Conservation (phyloP, 805 yeast species). For the Saccharomycopsis sp. region DNA sequence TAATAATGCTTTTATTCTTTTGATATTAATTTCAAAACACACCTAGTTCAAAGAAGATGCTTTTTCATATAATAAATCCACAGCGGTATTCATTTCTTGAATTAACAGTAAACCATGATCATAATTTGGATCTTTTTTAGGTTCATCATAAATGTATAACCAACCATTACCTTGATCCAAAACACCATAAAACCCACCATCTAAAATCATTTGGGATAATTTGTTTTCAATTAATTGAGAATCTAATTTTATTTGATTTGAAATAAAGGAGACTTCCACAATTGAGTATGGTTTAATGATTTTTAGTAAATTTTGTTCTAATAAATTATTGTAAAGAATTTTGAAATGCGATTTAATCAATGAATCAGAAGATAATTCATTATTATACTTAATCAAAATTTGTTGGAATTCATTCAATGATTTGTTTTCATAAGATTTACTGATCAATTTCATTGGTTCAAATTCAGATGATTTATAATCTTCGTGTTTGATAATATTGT, state of each 20-base stretch:
- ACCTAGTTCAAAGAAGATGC: constrained; percentile 77
- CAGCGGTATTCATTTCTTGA: constrained; percentile 77
- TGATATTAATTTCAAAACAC: no score
- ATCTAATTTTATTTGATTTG: constrained; percentile 81
- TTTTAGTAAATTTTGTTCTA: constrained; percentile 88
- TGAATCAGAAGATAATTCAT: constrained; percentile 74
- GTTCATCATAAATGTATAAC: constrained; percentile 85
- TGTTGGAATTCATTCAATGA: constrained; percentile 84
- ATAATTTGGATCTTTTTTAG: constrained; percentile 79
- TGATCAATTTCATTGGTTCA: constrained; percentile 44
- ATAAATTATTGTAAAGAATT: constrained; percentile 82
- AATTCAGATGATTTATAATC: constrained; percentile 36
- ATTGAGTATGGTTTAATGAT: constrained; percentile 94
- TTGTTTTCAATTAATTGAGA: constrained; percentile 87
- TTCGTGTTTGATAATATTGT: constrained; percentile 43
- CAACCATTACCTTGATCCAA: constrained; percentile 98
- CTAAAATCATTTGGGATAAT: constrained; percentile 91
- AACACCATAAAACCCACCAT: constrained; percentile 91
- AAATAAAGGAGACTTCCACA: constrained; percentile 86
- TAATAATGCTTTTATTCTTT: no score
- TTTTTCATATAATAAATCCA: constrained; percentile 86
- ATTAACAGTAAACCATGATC: constrained; percentile 80
- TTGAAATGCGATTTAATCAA: constrained; percentile 87
- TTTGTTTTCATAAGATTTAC: constrained; percentile 37
- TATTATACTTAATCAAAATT: constrained; percentile 59